Evolutionary conservation across 1,139 yeast species (phyloP), one percentile per base, ranked within the genome.

Genomic region (Pneumocystis canis): DNA sequence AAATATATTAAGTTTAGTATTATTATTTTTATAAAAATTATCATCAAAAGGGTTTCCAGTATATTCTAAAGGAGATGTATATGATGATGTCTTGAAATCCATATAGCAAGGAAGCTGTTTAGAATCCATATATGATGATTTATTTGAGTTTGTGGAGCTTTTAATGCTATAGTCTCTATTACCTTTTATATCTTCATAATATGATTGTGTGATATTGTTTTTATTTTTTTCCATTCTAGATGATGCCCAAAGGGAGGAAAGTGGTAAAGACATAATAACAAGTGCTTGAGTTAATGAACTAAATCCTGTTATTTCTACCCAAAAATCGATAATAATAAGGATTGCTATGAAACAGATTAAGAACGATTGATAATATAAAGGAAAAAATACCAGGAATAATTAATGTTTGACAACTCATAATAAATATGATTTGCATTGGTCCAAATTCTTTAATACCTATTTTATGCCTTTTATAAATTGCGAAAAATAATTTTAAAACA

Each of bases 241-340:
- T 2, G 70, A 62, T 6, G 96, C 95, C 97, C 97, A 89, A 79
- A 89, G 80, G 0, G 96, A 83, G 0, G 95, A 83, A 61, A 89
- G 74, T 0, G 97, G 97, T 63, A 89, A 76, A 7, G 89, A 85
- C 40, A 87, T 71, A 0, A 85, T 85, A 16, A 80, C 82, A 20
- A 81, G 64, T 54, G 80, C 69, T 0, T 77, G 72, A 0, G 82
- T 76, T 31, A 80, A 69, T 1, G 80, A 74, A 2, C 76, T 71
- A 56, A 78, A 66, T 9, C 72, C 71, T 33, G 75, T 71, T 11
- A 75, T 71, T 11, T 70, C 70, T 1, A 74, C 61, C 20, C 68
- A 61, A 18, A 74, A 67, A 39, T 65, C 62, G n/a, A 64, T 58
- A 2, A 77, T 72, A 66, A 82, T 82, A 62, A 82, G 80, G 47